A percentile compares a stretch with the other conserved stretches of the same genome.
Evolutionary conservation across 805 yeast species (phyloP).

Genomic region (Brettanomyces naardenensis): DNA sequence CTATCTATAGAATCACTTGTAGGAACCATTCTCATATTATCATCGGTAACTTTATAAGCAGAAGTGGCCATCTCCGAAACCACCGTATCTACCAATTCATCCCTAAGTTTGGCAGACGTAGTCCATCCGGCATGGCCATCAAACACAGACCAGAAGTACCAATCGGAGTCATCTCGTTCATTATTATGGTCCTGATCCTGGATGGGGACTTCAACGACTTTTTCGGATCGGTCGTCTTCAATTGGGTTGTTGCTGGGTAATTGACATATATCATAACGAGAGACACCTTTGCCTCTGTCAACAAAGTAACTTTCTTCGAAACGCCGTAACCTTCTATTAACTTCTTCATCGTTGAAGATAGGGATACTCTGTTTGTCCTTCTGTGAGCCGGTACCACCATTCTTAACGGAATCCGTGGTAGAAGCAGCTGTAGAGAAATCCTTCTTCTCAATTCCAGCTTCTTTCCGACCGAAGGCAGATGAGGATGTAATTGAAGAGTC

Average conservation of each 20-base stretch:
- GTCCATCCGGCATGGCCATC: slow-evolving; percentile 98
- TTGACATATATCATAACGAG: slow-evolving; percentile 84
- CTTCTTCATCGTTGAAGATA: slow-evolving; percentile 60
- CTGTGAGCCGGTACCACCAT: slow-evolving; percentile 30
- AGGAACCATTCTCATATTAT: slow-evolving; percentile 51
- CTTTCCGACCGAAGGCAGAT: slow-evolving; percentile 1
- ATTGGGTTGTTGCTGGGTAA: slow-evolving; percentile 87
- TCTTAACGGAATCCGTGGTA: slow-evolving; percentile 31
- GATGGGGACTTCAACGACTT: slow-evolving; percentile 66
- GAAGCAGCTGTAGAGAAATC: slow-evolving; percentile 29
- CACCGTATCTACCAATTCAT: slow-evolving; percentile 69
- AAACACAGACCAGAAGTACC: slow-evolving; percentile 93
- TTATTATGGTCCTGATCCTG: slow-evolving; percentile 48
- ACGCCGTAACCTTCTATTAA: slow-evolving; percentile 57
- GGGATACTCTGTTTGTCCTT: slow-evolving; percentile 46
- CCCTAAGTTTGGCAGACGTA: slow-evolving; percentile 79
- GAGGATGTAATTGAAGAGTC: slow-evolving; percentile 20
- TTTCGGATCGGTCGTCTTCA: slow-evolving; percentile 89
- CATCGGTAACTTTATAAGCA: slow-evolving; percentile 48
- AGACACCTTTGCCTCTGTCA: slow-evolving; percentile 79
- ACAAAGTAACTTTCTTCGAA: slow-evolving; percentile 75
- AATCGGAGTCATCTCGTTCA: slow-evolving; percentile 45
- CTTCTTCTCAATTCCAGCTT: slow-evolving; percentile 7
- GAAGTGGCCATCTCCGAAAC: slow-evolving; percentile 59
- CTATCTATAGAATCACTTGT: slow-evolving; percentile 62